Evolutionary conservation across 257 asterid species (phyloP), one percentile per base, ranked within the genome.

Genomic region (Solanum raphanifolium): DNA sequence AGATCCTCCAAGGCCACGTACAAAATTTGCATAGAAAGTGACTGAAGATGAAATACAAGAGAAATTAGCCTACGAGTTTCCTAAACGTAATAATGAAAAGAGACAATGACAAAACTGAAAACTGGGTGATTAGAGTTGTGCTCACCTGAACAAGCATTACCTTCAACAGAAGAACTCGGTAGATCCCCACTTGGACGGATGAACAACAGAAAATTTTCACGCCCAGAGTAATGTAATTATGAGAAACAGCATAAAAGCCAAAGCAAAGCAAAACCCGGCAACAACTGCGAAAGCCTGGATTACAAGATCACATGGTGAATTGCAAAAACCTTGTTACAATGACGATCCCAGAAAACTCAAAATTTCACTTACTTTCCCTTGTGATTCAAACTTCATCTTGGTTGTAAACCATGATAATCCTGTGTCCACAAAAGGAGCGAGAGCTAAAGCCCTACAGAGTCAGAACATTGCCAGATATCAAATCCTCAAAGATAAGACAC

Each of bases 401-500:
- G 76, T 86, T 35, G 98, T 93, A 92, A 96, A 94, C 98, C 98
- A 96, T 41, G 99, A 93, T 72, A 96, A 90, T 46, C 96, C 98
- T 90, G 91, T 89, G 86, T 93, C 98, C 31, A 95, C 98, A 60
- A 93, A 88, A 9, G 99, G 99, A 62, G 99, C 98, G 74, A 96
- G 98, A 87, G 98, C 99, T 86, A 96, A 89, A 73, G 98, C 98
- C 94, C 99, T 96, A 93, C 87, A 86, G 68, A 41, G 74, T 48
- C 43, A 31, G 87, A 88, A 31, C 29, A 18, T 48, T 21, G 55
- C 62, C 46, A 81, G 58, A 75, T 23, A 52, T 78, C 29, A 72
- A 52, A 34, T 74, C 9, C 52, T 31, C 46, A 52, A 21, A 34
- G 83, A 74, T 13, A 20, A 48, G 69, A 81, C 20, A 20, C 43